These are phyloP conservation scores for Tritrichomonas foetus DNA, from an alignment of 208 protist species.

Conservation along the genomic window DNA sequence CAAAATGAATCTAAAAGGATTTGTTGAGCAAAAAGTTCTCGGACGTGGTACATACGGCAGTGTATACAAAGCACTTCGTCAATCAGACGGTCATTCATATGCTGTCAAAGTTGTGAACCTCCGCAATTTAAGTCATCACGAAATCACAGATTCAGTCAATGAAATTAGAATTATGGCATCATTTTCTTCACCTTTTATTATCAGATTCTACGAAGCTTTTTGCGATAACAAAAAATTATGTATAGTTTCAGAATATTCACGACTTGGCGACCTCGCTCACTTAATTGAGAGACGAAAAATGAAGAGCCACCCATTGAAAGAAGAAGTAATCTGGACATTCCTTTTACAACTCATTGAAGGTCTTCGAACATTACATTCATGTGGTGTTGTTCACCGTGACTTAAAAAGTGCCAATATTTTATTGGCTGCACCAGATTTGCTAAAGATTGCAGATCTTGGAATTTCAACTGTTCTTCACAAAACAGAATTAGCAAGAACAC, in stretches of 20 bases:
- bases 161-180: conserved; percentile 65
- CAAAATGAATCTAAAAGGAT: no score
- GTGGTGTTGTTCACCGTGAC: conserved; percentile 3
- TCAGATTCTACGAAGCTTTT: conserved; percentile 62
- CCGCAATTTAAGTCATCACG: conserved; percentile 37
- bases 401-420: no score
- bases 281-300: background rate
- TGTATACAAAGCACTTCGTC: background rate
- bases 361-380: background rate
- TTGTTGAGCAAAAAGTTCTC: background rate
- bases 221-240: conserved; percentile 61
- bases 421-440: background rate
- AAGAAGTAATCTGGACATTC: background rate
- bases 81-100: background rate
- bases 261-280: conserved; percentile 55
- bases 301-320: background rate
- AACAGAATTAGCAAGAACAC: background rate
- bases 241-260: conserved; percentile 62
- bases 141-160: conserved; percentile 63
- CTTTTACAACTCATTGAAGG: background rate
- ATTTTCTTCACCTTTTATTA: conserved; percentile 56
- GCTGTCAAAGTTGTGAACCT: conserved; percentile 49
- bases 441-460: conserved; percentile 20
- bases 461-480: background rate
- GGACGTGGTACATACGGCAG: background rate